Evolutionary conservation across 2,329 filamentous ascomycete genomes (phyloP), one percentile per base, ranked within the genome.

Genomic region (Sclerotiophoma versabilis): DNA sequence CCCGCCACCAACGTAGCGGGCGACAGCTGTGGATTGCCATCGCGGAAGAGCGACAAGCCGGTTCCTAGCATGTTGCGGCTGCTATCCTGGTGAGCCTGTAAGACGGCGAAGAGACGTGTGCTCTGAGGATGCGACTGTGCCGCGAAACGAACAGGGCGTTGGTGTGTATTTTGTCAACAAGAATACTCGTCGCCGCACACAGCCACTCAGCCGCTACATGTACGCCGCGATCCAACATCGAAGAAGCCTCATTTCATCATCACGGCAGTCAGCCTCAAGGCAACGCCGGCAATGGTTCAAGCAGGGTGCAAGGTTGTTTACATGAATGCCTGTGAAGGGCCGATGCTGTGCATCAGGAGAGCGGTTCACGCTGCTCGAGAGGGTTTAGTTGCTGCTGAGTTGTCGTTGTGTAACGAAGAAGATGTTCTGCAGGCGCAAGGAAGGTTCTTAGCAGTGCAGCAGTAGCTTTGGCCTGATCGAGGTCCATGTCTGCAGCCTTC

Each of bases 171-270:
- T 20, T 33, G 43, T 54, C 41, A 54, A 33, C 45, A 61, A 50
- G 58, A 58, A 49, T 54, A 63, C 43, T 46, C 54, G 60, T 57
- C 59, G 62, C 55, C 51, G 53, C 64, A 71, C 52, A 55, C 59
- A 56, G 56, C 65, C 63, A 64, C 59, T 59, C 59, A 43, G 48
- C 54, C 58, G 58, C 64, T 65, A 68, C 68, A 59, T 67, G 63
- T 64, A 65, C 36, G 47, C 53, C 47, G 59, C 38, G 54, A 34
- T 33, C 41, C 45, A 64, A 60, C 61, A 46, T 61, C 49, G 47
- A 60, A 53, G 51, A 51, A 57, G 54, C 56, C 43, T 60, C 48
- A 55, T 58, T 47, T 53, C 48, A 55, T 58, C 49, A 51, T 26
- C 38, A 41, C 27, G 9, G 27, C 22, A 12, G 19, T 54, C 23